Conservation (phyloP, 108 stramenopile genomes). For the Pinguiococcus pyrenoidosus region DNA sequence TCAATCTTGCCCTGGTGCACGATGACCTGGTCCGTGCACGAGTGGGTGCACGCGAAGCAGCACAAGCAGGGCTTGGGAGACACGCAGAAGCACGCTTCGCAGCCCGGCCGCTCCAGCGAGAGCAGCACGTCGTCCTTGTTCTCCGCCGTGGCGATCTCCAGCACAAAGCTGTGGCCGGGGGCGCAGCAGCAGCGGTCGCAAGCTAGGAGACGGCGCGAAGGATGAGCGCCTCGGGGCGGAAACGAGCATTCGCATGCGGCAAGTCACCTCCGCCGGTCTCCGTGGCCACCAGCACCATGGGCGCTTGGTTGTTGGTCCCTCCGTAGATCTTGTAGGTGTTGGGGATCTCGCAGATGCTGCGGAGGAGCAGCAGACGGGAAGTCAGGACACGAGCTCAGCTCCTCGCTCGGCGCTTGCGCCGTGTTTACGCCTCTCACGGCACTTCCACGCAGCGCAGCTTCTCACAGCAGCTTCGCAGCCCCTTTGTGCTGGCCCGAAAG, state of each 20-base stretch:
- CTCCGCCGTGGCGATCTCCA: constrained; percentile 6
- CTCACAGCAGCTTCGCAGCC: too few relatives aligned
- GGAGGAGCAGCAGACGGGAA: too few relatives aligned
- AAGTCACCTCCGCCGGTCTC: too few relatives aligned
- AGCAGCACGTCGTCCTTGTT: neutral
- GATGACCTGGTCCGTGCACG: constrained; percentile 9
- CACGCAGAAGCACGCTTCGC: constrained; percentile 14
- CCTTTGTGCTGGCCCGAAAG: too few relatives aligned
- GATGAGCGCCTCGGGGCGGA: too few relatives aligned
- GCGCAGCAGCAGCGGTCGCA: too few relatives aligned
- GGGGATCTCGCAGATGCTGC: constrained; percentile 11
- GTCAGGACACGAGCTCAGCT: too few relatives aligned
- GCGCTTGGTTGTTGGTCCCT: constrained; percentile 4
- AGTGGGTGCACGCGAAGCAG: constrained; percentile 19
- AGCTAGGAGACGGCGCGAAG: constrained; percentile 21
- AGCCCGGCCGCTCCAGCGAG: constrained; percentile 23
- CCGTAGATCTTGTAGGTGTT: constrained; percentile 23
- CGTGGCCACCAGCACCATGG: constrained; percentile 4
- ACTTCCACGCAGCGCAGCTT: too few relatives aligned
- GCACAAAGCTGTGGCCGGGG: constrained; percentile 11
- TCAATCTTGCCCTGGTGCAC: constrained; percentile 16
- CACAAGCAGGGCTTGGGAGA: constrained; percentile 13
- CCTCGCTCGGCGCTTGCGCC: too few relatives aligned
- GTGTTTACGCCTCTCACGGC: too few relatives aligned
- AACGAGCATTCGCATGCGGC: constrained; percentile 10